A percentile compares a stretch with the other conserved stretches of the same genome.
These are phyloP conservation scores for Salix purpurea DNA, from an alignment of 345 rosid species.

Conservation along the genomic window DNA sequence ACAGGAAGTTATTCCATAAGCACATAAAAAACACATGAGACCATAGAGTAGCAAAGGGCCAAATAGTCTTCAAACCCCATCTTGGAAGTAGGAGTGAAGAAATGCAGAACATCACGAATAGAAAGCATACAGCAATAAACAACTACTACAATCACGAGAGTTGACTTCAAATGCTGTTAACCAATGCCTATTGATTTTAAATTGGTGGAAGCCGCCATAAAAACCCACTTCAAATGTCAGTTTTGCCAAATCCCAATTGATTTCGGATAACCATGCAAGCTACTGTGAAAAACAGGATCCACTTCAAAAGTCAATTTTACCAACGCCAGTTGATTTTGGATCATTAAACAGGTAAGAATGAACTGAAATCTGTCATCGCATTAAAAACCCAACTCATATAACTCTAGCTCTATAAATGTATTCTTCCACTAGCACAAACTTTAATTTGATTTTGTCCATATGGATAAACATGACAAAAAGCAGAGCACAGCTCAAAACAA, in stretches of 20 bases:
- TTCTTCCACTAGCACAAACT: not conserved
- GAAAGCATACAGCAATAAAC: not conserved
- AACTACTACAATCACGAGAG: not conserved
- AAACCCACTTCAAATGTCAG: not conserved
- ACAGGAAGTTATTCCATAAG: constrained; percentile 13
- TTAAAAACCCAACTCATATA: not conserved
- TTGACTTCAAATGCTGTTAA: not conserved
- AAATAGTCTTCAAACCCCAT: not conserved
- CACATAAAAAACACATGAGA: not conserved
- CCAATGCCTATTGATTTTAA: not conserved
- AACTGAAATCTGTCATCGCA: not conserved
- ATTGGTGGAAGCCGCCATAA: not conserved
- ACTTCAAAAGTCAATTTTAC: not conserved
- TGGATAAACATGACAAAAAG: not conserved
- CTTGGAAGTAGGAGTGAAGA: not conserved
- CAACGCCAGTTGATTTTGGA: not conserved
- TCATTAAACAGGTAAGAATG: not conserved
- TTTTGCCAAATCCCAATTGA: not conserved
- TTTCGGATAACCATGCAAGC: not conserved
- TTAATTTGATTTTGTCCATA: not conserved
- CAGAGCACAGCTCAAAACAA: not conserved
- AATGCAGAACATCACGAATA: not conserved
- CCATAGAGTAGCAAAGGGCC: not conserved
- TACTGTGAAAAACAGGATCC: not conserved
- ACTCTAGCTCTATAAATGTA: not conserved